Base-by-base conservation (phyloP, 1,139 yeast species). In the Lodderomyces oxycetoniae region DNA sequence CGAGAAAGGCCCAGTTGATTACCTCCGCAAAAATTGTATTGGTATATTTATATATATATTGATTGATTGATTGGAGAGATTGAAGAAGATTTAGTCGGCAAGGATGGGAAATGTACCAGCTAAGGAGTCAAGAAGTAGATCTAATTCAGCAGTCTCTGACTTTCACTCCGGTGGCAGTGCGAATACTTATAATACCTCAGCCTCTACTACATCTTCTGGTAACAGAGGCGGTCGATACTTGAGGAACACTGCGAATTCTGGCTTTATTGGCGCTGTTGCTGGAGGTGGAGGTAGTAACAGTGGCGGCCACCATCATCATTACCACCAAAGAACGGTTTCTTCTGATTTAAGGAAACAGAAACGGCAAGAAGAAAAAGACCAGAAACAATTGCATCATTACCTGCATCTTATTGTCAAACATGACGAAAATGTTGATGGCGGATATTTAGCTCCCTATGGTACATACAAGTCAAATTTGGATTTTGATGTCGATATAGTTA, bases 401-500 rank as follows among this genome's bases (percentile, higher is more conserved):
- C 48, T 59, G 43, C 71, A 77, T 26, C 59, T 83, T 38, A 61
- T 83, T 23, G 86, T 81, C 2, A 64, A 70, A 41, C 71, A 55
- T 46, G 65, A 65, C 26, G 87, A 81, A 47, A 71, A 62, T 37
- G 87, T 82, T 9, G 91, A 83, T 56, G 93, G 93, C 10, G 93
- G 91, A 0, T 82, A 59, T 48, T 57, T 83, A 43, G 96, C 95
- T 1, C 96, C 96, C 0, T 86, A 72, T 57, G 96, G 96, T 2
- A 85, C 87, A 21, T 89, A 89, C 57, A 75, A 72, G 45, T 68
- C 81, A 39, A 77, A 82, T 37, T 69, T 85, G 41, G 95, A 85
- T 53, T 91, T 77, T 59, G 75, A 81, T 50, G 74, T 84, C 11
- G 75, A 74, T 24, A 66, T 81, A 2, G 96, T 89, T 7, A 73